These are phyloP conservation scores for Fusarium sp. DNA, from an alignment of 2,329 filamentous ascomycete genomes.

Conservation along the genomic window DNA sequence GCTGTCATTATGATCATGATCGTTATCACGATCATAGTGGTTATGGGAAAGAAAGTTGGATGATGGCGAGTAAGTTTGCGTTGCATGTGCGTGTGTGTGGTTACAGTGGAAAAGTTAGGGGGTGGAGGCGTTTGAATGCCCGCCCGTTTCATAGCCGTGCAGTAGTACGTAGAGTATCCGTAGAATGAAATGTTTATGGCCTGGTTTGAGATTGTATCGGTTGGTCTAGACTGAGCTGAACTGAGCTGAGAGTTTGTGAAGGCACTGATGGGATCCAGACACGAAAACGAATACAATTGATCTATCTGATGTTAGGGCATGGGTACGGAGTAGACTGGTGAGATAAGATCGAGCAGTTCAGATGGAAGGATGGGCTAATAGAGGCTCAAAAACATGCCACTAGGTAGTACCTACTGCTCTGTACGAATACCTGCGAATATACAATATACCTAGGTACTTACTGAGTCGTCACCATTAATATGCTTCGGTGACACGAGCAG, in stretches of 20 bases:
- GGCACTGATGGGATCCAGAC: too few relatives aligned
- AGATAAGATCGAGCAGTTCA: conserved; percentile 4
- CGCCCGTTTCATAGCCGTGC: conserved; percentile 21
- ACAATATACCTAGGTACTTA: background rate
- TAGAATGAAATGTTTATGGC: conserved; percentile 6
- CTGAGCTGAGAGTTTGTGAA: too few relatives aligned
- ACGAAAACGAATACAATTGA: conserved; percentile 1
- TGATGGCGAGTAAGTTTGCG: conserved; percentile 15
- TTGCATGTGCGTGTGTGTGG: background rate
- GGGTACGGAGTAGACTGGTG: background rate
- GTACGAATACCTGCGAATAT: background rate
- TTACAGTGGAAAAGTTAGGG: background rate
- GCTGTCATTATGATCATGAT: background rate
- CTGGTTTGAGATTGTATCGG: background rate
- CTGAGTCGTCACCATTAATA: too few relatives aligned
- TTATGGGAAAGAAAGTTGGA: conserved; percentile 8
- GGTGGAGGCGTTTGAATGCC: conserved; percentile 13
- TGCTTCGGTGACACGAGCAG: conserved; percentile 24
- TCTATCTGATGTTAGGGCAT: background rate
- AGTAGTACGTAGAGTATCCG: background rate
- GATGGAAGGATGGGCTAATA: conserved; percentile 28
- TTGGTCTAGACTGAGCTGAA: too few relatives aligned
- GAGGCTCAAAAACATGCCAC: conserved; percentile 35
- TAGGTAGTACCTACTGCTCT: background rate
- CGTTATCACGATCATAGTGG: background rate